phyloP scores from a whole-genome alignment of 371 early-diverging fungal genomes.

The Sporodiniella umbellata region DNA sequence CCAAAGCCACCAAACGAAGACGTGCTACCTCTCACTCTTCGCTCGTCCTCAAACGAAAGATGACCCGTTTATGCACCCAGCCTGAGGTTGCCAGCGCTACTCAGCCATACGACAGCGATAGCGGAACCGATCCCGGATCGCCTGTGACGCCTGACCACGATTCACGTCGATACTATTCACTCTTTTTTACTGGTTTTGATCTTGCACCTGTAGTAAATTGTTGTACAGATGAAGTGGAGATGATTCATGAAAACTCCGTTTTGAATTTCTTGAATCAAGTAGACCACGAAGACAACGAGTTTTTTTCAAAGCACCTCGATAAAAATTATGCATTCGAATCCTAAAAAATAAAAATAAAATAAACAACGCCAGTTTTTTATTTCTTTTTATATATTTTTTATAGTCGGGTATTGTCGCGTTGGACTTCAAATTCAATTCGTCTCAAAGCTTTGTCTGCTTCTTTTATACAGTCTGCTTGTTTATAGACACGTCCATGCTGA shows the following conservation, averaged over 20 bases:
- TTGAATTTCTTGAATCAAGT: constrained; percentile 1
- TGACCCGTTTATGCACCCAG: no score
- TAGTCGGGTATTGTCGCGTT: constrained; percentile 2
- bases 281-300: neutral
- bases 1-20: no score
- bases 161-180: constrained; percentile 14
- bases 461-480: constrained; percentile 27
- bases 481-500: constrained; percentile 29
- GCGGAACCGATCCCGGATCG: neutral
- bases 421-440: constrained; percentile 26
- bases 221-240: neutral
- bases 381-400: no score
- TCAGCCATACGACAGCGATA: neutral
- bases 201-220: constrained; percentile 10
- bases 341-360: neutral
- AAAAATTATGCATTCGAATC: neutral
- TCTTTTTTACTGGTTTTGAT: constrained; percentile 21
- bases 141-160: neutral
- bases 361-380: no score
- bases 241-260: neutral
- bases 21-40: no score
- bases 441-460: constrained; percentile 33
- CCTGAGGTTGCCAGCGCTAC: no score
- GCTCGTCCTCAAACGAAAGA: no score
- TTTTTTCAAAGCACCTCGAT: neutral